These are phyloP conservation scores for Davidsoniella virescens DNA, from an alignment of 2,329 filamentous ascomycete genomes.

Conservation along the genomic window DNA sequence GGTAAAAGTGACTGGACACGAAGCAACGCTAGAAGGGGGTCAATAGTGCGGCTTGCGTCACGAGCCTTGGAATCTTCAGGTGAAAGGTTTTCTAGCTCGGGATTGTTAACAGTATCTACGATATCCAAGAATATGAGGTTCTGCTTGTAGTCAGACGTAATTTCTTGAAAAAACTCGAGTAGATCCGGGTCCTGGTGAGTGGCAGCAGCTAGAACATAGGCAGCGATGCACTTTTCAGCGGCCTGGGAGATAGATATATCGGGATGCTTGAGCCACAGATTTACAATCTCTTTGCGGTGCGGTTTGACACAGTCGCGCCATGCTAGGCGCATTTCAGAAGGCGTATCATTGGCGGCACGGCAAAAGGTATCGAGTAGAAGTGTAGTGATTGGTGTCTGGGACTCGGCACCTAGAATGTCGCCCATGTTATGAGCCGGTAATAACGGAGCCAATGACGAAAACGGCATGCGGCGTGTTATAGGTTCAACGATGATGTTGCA, in stretches of 20 bases:
- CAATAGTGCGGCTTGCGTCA: neutral
- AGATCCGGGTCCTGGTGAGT: neutral
- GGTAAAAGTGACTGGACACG: conserved; percentile 5
- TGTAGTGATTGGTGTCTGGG: neutral
- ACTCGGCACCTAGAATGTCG: conserved; percentile 1
- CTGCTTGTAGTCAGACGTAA: neutral
- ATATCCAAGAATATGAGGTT: neutral
- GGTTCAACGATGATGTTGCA: conserved; percentile 3
- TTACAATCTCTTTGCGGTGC: conserved; percentile 5
- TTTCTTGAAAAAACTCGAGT: neutral
- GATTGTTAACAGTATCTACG: neutral
- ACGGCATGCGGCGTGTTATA: conserved; percentile 1
- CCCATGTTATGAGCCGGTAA: conserved; percentile 3
- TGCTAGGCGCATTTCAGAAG: conserved; percentile 2
- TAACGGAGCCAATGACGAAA: conserved; percentile 2
- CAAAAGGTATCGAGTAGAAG: conserved; percentile 5
- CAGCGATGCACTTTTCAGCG: conserved; percentile 1
- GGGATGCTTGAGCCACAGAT: conserved; percentile 9
- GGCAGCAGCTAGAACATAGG: neutral
- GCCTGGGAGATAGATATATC: conserved; percentile 1
- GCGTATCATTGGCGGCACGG: neutral
- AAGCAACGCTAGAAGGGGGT: neutral
- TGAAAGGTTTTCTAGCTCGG: too few species aligned
- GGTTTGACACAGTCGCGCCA: conserved; percentile 2
- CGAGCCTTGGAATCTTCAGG: too few species aligned